Base-by-base conservation (phyloP, 257 asterid genomes). In the Nicotiana knightiana region DNA sequence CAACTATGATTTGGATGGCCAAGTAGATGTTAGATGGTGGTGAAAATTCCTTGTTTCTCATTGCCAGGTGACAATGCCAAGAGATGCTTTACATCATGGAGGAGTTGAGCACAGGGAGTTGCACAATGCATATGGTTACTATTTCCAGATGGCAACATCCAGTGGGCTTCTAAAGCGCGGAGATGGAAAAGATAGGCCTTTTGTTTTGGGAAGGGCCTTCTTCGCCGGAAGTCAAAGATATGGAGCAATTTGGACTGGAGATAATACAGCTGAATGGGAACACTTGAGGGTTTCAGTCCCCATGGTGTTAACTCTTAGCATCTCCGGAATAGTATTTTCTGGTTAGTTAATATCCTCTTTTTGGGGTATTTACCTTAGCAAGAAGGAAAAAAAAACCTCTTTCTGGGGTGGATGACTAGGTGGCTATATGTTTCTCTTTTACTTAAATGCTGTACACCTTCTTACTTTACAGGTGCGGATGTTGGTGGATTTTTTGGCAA, bases 191-290 rank as follows among this genome's bases (percentile, higher is more conserved):
- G 98, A 96, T 70, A 87, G 99, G 78, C 98, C 99, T 67, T 96
- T 94, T 86, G 99, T 96, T 81, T 86, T 96, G 89, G 92, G 97
- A 43, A 93, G 99, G 88, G 98, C 99, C 80, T 85, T 94, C 82
- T 96, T 94, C 83, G 95, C 99, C 33, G 99, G 99, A 86, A 94
- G 87, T 82, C 98, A 94, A 90, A 88, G 98, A 84, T 92, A 92
- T 82, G 99, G 99, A 83, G 99, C 99, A 12, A 87, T 96, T 84
- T 96, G 99, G 99, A 96, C 98, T 1, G 99, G 99, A 82, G 99
- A 96, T 81, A 96, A 96, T 89, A 61, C 93, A 30, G 99, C 99
- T 37, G 98, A 96, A 48, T 96, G 99, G 99, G 98, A 96, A 43
- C 99, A 96, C 35, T 85, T 96, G 26, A 86, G 97, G 88, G 94